Base-by-base conservation (phyloP, 805 yeast genomes). In the Kodamaea leandrae region DNA sequence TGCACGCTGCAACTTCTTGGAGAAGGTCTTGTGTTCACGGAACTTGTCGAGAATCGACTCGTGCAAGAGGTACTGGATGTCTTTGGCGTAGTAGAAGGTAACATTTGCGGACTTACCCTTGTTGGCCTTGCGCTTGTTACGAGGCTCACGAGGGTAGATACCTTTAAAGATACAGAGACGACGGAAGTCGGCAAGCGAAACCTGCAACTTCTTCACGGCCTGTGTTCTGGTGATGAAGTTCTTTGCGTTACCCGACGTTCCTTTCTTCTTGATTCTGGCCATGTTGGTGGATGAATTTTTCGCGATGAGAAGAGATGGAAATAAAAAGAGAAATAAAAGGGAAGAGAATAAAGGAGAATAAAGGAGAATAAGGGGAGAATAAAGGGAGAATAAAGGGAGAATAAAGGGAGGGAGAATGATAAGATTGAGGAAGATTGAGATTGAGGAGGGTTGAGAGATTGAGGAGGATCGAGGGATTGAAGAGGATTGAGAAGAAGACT, bases 111-210 rank as follows among this genome's bases (percentile, higher is more conserved):
- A 87, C n/a, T 96, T 86, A 16, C 99, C 98, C 66, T 88, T 93
- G 66, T 89, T 91, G 45, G 97, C 96, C 74, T 88, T 90, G 80
- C 85, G 88, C 71, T 90, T 93, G 66, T 87, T 88, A 54, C 90
- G 75, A 35, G 98, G 98, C 60, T 89, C 97, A 62, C 99, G 80
- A 41, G 99, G 99, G 61, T 88, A 93, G 49, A 93, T 90, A 39
- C 99, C 99, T 65, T 93, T 93, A 76, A 93, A 88, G 61, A 93
- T 93, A 76, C 99, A 93, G 59, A 93, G 76, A 58, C 99, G 81
- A 69, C 96, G 82, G 78, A 93, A 93, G 68, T 93, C 99, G 9
- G 97, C 97, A 37, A 93, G 74, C 2, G 97, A 85, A 20, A 93
- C 84, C 66, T 93, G 99, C 47, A 93, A 72, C 61, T 83, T 88